phyloP scores from a whole-genome alignment of 2,329 filamentous ascomycete species.

The Ramularia collo-cygni region DNA sequence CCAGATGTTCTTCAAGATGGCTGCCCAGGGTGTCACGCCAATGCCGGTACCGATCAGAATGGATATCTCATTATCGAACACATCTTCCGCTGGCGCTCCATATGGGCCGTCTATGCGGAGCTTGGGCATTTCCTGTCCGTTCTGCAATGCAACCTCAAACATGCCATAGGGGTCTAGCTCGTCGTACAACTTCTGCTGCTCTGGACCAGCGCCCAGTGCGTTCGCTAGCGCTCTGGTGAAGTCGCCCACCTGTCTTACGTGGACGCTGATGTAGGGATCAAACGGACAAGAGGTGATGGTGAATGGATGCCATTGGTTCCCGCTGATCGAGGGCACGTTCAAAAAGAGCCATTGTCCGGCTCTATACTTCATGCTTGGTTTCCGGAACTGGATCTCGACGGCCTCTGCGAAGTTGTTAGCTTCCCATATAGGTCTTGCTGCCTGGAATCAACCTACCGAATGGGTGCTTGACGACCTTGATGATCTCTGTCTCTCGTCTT shows the following conservation, averaged over 20 bases:
- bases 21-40: constrained; percentile 79
- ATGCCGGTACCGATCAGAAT: constrained; percentile 82
- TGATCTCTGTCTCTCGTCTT: constrained; percentile 77
- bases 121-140: constrained; percentile 84
- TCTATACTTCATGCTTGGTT: constrained; percentile 97
- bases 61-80: constrained; percentile 87
- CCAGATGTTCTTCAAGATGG: constrained; percentile 96
- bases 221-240: constrained; percentile 93
- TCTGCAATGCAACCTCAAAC: constrained; percentile 94
- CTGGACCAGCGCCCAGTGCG: constrained; percentile 81
- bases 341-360: constrained; percentile 97
- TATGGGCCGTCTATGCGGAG: constrained; percentile 93
- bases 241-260: constrained; percentile 93
- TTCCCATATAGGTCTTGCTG: too few relatives aligned
- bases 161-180: constrained; percentile 87
- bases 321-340: constrained; percentile 81
- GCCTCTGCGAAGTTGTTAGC: constrained; percentile 53
- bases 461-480: constrained; percentile 88
- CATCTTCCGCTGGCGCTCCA: constrained; percentile 92
- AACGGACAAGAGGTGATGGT: constrained; percentile 98
- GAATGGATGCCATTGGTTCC: constrained; percentile 95
- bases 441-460: too few relatives aligned
- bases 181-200: constrained; percentile 85
- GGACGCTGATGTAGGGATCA: constrained; percentile 88
- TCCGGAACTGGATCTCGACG: constrained; percentile 94